A percentile compares a stretch with the other conserved stretches of the same genome.
phyloP scores from a whole-genome alignment of 2,329 filamentous ascomycete genomes.

The Sporothrix pallida region DNA sequence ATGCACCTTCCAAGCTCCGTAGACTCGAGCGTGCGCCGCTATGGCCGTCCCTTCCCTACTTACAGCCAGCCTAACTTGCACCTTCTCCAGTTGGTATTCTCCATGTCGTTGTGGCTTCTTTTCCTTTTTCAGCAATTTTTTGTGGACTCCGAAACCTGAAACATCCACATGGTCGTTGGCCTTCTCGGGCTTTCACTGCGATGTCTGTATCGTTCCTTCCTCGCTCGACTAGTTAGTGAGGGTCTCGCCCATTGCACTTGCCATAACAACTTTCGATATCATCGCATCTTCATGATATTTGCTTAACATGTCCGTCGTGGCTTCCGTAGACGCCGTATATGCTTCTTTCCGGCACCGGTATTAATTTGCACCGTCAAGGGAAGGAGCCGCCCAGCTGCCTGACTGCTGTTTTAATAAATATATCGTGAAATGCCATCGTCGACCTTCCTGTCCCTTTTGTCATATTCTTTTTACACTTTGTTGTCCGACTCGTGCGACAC shows the following conservation, averaged over 20 bases:
- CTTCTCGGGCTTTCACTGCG: no score
- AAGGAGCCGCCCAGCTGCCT: background rate
- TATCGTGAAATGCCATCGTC: conserved; percentile 29
- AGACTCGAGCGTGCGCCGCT: conserved; percentile 7
- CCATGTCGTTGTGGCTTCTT: background rate
- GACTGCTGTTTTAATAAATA: conserved; percentile 25
- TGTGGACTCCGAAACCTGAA: conserved; percentile 27
- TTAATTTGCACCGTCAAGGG: conserved; percentile 32
- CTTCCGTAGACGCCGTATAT: conserved; percentile 1
- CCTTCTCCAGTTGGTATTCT: background rate
- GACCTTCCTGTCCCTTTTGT: background rate
- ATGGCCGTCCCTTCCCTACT: background rate
- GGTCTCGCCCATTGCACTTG: background rate
- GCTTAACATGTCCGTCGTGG: background rate
- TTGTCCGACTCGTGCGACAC: conserved; percentile 26
- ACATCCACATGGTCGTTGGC: background rate
- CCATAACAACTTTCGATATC: background rate
- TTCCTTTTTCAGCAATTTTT: background rate
- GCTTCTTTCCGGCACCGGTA: conserved; percentile 28
- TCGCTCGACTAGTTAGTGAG: background rate
- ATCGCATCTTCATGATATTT: background rate
- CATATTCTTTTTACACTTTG: background rate
- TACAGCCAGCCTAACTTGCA: no score
- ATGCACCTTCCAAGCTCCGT: background rate
- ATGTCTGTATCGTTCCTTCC: background rate